phyloP scores from a whole-genome alignment of 2,329 filamentous ascomycete genomes.

The Colletotrichum musicola region DNA sequence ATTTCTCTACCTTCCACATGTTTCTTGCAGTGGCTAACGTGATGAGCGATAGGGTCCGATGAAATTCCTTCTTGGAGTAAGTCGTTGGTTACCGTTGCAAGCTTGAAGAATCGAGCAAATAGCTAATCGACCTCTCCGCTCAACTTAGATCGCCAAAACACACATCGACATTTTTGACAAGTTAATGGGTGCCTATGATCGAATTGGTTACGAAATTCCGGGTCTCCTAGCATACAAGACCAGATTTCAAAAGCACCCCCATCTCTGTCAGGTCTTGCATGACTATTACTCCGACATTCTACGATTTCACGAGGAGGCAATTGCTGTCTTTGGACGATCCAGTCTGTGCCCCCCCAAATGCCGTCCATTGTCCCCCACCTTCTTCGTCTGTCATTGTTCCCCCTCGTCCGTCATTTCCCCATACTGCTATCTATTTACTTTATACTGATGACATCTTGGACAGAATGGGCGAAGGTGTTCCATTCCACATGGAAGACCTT shows the following conservation, averaged over 20 bases:
- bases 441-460: neutral
- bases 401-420: too few relatives aligned
- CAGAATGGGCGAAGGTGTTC: neutral
- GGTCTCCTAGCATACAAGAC: neutral
- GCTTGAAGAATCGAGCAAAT: neutral
- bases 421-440: too few relatives aligned
- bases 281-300: neutral
- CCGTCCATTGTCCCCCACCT: neutral
- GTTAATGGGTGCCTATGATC: neutral
- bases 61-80: conserved; percentile 1
- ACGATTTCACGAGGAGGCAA: neutral
- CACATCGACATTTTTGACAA: neutral
- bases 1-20: neutral
- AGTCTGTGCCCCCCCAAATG: neutral
- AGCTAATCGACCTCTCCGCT: neutral
- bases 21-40: neutral
- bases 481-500: conserved; percentile 10
- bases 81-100: neutral
- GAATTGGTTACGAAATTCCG: neutral
- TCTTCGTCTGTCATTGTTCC: neutral
- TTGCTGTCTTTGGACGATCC: neutral
- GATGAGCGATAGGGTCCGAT: neutral
- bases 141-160: neutral
- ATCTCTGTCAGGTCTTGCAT: neutral
- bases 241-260: neutral